Conservation (phyloP, 2,329 filamentous ascomycete species). For the Scopulariopsis brevicaulis region DNA sequence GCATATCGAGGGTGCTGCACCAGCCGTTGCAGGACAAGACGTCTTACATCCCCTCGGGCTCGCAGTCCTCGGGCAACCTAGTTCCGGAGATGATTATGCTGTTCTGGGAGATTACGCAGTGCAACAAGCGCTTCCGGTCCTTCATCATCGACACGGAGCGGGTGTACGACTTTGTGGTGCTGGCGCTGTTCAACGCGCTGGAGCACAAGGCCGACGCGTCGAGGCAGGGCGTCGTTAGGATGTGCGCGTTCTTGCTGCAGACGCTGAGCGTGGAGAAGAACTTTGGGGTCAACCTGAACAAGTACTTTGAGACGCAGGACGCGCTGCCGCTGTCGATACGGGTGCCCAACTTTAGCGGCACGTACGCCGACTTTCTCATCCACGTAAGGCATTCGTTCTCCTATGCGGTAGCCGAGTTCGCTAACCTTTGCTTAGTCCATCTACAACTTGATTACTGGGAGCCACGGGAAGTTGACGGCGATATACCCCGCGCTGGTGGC, state of each 20-base stretch:
- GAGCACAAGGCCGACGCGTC: slow-evolving; percentile 78
- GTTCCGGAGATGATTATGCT: slow-evolving; percentile 93
- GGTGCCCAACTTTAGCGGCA: slow-evolving; percentile 74
- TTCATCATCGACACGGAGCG: slow-evolving; percentile 96
- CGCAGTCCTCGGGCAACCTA: slow-evolving; percentile 59
- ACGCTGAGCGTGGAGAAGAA: slow-evolving; percentile 87
- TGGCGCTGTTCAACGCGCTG: slow-evolving; percentile 85
- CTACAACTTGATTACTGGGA: slow-evolving; percentile 80
- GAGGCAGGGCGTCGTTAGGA: slow-evolving; percentile 85
- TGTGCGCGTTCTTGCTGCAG: slow-evolving; percentile 96
- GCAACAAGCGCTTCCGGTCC: slow-evolving; percentile 91
- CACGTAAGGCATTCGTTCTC: slow-evolving; percentile 45
- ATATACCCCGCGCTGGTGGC: slow-evolving; percentile 88
- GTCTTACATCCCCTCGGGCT: slow-evolving; percentile 74
- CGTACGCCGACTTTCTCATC: slow-evolving; percentile 88
- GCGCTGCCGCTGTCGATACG: slow-evolving; percentile 73
- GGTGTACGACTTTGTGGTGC: slow-evolving; percentile 82
- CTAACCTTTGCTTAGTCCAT: slow-evolving; percentile 54
- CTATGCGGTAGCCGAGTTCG: neutral
- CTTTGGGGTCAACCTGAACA: slow-evolving; percentile 85
- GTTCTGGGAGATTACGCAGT: slow-evolving; percentile 95
- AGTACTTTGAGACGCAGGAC: slow-evolving; percentile 78
- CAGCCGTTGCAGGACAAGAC: slow-evolving; percentile 83
- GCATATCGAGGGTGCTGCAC: slow-evolving; percentile 84
- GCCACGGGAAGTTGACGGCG: slow-evolving; percentile 79